Evolutionary conservation across 768 basidiomycete species (phyloP).

Genomic region (Boletales sp.): DNA sequence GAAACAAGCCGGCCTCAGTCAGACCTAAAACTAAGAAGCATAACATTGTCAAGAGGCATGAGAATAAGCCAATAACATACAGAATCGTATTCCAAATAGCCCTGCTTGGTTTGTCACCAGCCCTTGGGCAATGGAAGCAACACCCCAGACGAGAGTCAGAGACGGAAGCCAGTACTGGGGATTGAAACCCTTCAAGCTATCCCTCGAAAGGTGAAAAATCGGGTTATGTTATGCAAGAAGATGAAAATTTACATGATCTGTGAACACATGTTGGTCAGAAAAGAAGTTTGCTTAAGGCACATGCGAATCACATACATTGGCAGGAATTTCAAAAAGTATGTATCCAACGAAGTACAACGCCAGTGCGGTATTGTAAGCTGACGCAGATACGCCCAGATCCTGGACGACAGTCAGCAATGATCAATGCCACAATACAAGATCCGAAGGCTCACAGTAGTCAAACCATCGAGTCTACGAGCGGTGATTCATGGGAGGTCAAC

Average conservation of each 20-base stretch:
- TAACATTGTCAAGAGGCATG: not conserved
- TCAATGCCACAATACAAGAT: not conserved
- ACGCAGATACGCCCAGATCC: slow-evolving; percentile 48
- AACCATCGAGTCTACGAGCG: slow-evolving; percentile 45
- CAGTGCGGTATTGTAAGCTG: slow-evolving; percentile 55
- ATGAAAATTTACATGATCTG: slow-evolving; percentile 25
- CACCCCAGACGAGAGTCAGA: slow-evolving; percentile 57
- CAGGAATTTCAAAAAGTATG: slow-evolving; percentile 56
- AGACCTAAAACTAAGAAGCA: slow-evolving; percentile 44
- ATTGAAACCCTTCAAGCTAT: slow-evolving; percentile 53
- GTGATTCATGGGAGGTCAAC: not conserved
- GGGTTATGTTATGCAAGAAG: not conserved
- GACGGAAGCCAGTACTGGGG: slow-evolving; percentile 60
- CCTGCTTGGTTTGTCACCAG: slow-evolving; percentile 27
- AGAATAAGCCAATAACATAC: slow-evolving; percentile 29
- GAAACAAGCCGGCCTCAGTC: slow-evolving; percentile 53
- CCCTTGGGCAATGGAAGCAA: slow-evolving; percentile 52
- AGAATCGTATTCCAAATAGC: slow-evolving; percentile 52
- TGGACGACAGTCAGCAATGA: slow-evolving; percentile 15
- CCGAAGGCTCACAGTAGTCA: slow-evolving; percentile 37
- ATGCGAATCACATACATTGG: slow-evolving; percentile 39
- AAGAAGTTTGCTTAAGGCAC: not conserved
- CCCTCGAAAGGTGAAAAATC: slow-evolving; percentile 3
- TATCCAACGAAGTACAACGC: slow-evolving; percentile 62
- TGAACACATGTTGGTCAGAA: not conserved